Base-by-base conservation (phyloP, 2,329 filamentous ascomycete genomes). In the Elsinoe perseae region DNA sequence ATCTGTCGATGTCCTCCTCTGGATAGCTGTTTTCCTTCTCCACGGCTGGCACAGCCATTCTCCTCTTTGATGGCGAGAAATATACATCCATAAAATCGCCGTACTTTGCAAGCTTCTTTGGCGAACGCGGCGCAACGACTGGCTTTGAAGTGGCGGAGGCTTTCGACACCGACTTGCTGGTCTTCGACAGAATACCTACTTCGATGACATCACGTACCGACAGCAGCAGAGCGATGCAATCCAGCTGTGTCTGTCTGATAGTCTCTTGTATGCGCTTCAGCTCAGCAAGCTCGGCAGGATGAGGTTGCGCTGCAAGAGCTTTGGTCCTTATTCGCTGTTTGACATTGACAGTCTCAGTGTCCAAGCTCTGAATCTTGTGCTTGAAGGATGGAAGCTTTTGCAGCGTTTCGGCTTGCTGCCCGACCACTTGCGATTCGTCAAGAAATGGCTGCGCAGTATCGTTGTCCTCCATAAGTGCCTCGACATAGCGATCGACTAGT, bases 371-470 rank as follows among this genome's bases (percentile, higher is more conserved):
- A 18, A 44, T 56, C 23, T 20, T 50, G 7, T 34, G 57, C 2
- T 46, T 48, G 7, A 28, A 30, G 7, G 52, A 54, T 16, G 53
- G 56, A 28, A 53, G 40, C 46, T 56, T 59, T 54, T 42, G 44
- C 50, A 54, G 28, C 44, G 48, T 34, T 2, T 50, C 32, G 8
- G 18, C 30, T 48, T 30, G 27, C 23, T 23, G 58, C 42, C 18
- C 56, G 60, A 20, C 59, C 56, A 42, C 62, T 61, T 20, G 61
- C 25, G 21, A 57, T 59, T 52, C 61, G 61, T 34, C 61, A 57
- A 34, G 58, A 58, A 43, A 25, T 14, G 55, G 3, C n/a, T 30
- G 14, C 12, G 40, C 54, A 12, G 23, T 56, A 10, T 44, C 54
- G 16, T 20, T 21, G 16, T 46, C 40, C 14, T 56, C 40, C 20